A percentile compares a stretch with the other conserved stretches of the same genome.
phyloP scores from a whole-genome alignment of 768 basidiomycete genomes.

The Cystobasidium onofrii region DNA sequence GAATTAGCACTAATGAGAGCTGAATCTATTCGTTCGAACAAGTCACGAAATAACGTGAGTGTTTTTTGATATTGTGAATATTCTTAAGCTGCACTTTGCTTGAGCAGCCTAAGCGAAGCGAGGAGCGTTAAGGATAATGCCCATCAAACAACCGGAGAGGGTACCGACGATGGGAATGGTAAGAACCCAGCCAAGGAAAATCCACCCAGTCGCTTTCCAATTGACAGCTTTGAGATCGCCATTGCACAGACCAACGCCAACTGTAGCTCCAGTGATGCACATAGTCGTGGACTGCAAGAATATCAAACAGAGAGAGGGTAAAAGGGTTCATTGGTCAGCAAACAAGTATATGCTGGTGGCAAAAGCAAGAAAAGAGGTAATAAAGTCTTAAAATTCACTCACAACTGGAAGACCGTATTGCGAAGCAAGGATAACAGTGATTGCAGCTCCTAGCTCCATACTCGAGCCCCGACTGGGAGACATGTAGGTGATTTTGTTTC shows the following conservation, averaged over 20 bases:
- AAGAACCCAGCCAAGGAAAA: constrained; percentile 41
- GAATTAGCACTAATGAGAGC: too few species aligned
- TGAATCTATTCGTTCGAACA: too few species aligned
- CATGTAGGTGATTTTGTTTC: constrained; percentile 48
- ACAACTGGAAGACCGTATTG: constrained; percentile 46
- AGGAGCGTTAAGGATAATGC: constrained; percentile 24
- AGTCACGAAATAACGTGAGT: background rate
- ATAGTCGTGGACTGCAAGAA: constrained; percentile 40
- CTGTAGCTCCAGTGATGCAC: constrained; percentile 46
- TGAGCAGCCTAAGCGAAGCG: background rate
- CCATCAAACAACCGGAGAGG: constrained; percentile 40
- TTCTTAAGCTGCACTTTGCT: too few species aligned
- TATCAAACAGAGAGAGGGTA: background rate
- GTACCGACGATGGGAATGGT: constrained; percentile 40
- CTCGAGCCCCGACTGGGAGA: constrained; percentile 49
- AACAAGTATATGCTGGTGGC: too few species aligned
- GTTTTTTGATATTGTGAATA: background rate
- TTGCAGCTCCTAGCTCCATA: constrained; percentile 50
- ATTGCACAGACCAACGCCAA: constrained; percentile 46
- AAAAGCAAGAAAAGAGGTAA: too few species aligned
- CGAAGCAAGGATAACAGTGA: constrained; percentile 50
- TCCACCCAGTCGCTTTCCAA: constrained; percentile 46
- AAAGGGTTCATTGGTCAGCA: too few species aligned
- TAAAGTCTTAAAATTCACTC: too few species aligned
- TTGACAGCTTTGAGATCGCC: constrained; percentile 45